These are phyloP conservation scores for Globisporangium recalcitrans DNA, from an alignment of 352 stramenopile species.

Conservation along the genomic window DNA sequence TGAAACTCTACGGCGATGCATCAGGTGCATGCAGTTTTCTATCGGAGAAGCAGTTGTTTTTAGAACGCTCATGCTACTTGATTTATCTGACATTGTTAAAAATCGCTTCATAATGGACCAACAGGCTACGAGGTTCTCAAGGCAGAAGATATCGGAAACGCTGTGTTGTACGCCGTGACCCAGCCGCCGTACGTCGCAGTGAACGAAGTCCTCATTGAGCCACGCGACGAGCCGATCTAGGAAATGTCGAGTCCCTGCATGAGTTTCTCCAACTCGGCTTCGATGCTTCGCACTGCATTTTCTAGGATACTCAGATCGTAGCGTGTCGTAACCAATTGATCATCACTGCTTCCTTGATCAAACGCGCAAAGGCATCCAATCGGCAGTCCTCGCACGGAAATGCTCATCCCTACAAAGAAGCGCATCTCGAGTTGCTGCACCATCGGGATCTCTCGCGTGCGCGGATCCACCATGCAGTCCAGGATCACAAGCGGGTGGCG, in stretches of 20 bases:
- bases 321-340: slow-evolving; percentile 7
- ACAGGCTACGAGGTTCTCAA: slow-evolving; percentile 77
- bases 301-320: slow-evolving; percentile 37
- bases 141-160: slow-evolving; percentile 76
- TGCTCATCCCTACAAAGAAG: slow-evolving; percentile 46
- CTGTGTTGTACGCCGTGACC: slow-evolving; percentile 85
- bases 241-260: slow-evolving; percentile 35
- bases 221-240: slow-evolving; percentile 81
- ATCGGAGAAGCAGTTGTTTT: background rate
- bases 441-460: slow-evolving; percentile 49
- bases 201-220: slow-evolving; percentile 90
- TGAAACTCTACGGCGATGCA: slow-evolving; percentile 52
- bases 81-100: slow-evolving; percentile 8
- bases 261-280: slow-evolving; percentile 41
- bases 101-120: slow-evolving; percentile 7
- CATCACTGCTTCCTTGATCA: slow-evolving; percentile 25
- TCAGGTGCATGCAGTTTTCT: slow-evolving; percentile 28
- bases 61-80: background rate
- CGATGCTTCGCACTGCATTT: slow-evolving; percentile 37
- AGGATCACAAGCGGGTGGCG: slow-evolving; percentile 39
- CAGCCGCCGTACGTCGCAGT: slow-evolving; percentile 84
- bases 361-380: slow-evolving; percentile 60
- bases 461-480: slow-evolving; percentile 40
- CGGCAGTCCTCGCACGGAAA: slow-evolving; percentile 43
- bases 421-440: slow-evolving; percentile 46